Base-by-base conservation (phyloP, 202 grass and related monocot species). In the Cymbopogon flexuosus region DNA sequence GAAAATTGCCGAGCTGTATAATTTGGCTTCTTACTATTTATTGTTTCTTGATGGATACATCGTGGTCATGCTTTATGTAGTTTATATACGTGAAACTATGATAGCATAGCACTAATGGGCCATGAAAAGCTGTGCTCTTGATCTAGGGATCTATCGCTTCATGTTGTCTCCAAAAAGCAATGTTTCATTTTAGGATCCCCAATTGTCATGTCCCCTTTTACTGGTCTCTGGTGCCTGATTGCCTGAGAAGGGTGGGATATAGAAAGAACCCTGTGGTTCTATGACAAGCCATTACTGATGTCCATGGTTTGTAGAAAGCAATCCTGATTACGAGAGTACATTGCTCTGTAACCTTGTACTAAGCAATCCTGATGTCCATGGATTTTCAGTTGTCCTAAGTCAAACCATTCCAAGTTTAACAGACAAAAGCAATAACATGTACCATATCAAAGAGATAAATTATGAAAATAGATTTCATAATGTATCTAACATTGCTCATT, bases 241-340 rank as follows among this genome's bases (percentile, higher is more conserved):
- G 49, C 56, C 31, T 76, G 60, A 68, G 30, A 62, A 62, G 18
- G 6, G 13, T 35, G 23, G 4, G 11, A 22, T 65, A 58, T 66
- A 37, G 8, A 51, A 56, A 61, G 6, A 47, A 51, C 30, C 0
- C 57, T 15, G 18, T 72, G 10, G 35, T n/a, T 65, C 31, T 43
- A 63, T 82, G 47, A 9, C 14, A 58, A 8, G 8, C 54, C 54
- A 58, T 7, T n/a, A 58, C 52, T 10, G 9, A 23, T 23, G 30
- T 62, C 31, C 35, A 41, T 75, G 13, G 59, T 78, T 82, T 83
- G 30, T 1, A 33, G 33, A 61, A n/a, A 79, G 22, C 45, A 70
- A 54, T 70, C 12, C 35, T 35, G 3, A 43, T 35, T 13, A 83
- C 35, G 49, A 54, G 24, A 52, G 47, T 75, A 42, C 41, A 23